Evolutionary conservation across 345 rosid species (phyloP), one percentile per base, ranked within the genome.

Genomic region (Ceriops tagal): DNA sequence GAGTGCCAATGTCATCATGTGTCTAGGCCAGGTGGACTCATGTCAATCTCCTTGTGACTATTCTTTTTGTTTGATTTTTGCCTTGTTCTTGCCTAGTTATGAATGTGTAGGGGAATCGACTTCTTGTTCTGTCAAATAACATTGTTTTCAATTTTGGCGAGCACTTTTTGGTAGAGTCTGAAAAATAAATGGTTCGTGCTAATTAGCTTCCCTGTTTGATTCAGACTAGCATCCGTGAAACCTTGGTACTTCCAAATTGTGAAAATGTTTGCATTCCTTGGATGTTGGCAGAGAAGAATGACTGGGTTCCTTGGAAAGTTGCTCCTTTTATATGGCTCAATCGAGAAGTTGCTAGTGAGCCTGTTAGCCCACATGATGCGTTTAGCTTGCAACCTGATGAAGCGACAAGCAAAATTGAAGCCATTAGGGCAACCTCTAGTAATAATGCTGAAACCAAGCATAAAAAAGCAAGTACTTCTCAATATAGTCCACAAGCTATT

Each of bases 191-290:
- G 24, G 18, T 46, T 46, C 21, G 46, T 64, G 43, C 63, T n/a
- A 8, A 7, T 26, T 64, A 39, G 35, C 28, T 61, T 60, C 28
- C 35, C 63, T 21, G 64, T 58, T 62, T 67, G 27, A 18, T 73
- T 73, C 83, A 95, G 99, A 80, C 80, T 7, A 73, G 83, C 1
- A 87, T 95, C 62, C 79, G 83, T 37, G 99, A 90, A 47, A 82
- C 85, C 9, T 61, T 95, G 88, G 99, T 95, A 53, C 96, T 89
- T 61, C 99, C 99, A n/a, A 95, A 95, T 77, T 83, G 89, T 65
- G 96, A 90, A 78, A 84, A 86, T 60, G 19, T 86, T 63, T 80
- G 85, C 74, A 78, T 95, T 79, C 93, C 98, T 11, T 85, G 89
- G 84, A 95, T 95, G 98, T 68, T 83, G 71, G 92, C 96, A 5